Conservation (phyloP, 345 rosid species). For the Eucalyptus decipiens region DNA sequence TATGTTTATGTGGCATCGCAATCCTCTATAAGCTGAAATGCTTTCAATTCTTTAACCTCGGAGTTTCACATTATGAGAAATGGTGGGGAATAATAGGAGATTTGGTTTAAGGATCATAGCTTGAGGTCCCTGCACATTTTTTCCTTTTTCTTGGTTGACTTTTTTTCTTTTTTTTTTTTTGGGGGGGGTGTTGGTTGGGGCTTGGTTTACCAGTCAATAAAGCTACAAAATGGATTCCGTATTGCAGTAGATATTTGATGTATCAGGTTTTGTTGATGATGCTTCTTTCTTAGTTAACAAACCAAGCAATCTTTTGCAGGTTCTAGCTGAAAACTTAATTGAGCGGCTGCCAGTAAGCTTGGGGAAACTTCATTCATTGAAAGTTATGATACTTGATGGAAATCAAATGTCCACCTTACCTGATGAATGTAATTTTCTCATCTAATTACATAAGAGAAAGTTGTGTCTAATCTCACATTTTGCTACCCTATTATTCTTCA, state of each 20-base stretch:
- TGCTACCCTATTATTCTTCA: background rate
- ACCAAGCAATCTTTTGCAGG: constrained; percentile 23
- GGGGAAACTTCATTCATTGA: constrained; percentile 86
- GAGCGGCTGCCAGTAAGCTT: constrained; percentile 62
- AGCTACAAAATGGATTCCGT: background rate
- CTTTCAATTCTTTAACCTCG: background rate
- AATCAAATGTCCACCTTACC: constrained; percentile 68
- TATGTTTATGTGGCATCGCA: background rate
- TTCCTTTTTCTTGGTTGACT: background rate
- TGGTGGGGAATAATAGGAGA: background rate
- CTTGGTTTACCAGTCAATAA: background rate
- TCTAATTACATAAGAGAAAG: constrained; percentile 12
- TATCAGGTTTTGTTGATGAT: background rate
- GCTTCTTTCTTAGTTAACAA: background rate
- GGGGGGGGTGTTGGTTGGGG: too few relatives aligned
- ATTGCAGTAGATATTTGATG: background rate
- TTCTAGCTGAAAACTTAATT: constrained; percentile 58
- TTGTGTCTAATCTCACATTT: background rate
- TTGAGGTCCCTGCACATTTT: background rate
- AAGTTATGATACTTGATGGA: constrained; percentile 79
- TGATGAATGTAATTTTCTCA: constrained; percentile 75
- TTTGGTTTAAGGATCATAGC: background rate
- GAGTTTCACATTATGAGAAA: background rate
- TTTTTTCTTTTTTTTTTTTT: accelerated
- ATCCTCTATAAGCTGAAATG: background rate